These are phyloP conservation scores for Leptographium galeiforme DNA, from an alignment of 2,329 filamentous ascomycete species.

Conservation along the genomic window DNA sequence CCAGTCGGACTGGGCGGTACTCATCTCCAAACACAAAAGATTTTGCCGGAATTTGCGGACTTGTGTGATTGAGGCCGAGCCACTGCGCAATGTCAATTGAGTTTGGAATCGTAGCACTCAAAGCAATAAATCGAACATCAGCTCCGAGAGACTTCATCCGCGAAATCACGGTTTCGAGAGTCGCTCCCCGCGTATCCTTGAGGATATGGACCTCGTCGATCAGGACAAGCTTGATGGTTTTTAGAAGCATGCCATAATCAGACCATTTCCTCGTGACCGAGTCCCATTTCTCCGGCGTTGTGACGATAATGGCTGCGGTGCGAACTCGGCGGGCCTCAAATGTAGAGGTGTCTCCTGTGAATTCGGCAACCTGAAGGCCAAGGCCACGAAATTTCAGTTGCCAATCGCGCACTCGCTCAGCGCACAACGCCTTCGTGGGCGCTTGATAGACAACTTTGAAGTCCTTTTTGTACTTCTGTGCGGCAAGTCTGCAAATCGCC, in stretches of 20 bases:
- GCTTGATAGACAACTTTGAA: constrained; percentile 81
- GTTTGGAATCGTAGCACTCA: constrained; percentile 77
- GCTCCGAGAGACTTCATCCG: constrained; percentile 73
- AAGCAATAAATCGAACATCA: constrained; percentile 63
- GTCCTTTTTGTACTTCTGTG: constrained; percentile 36
- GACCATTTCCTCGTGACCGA: constrained; percentile 80
- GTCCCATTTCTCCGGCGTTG: constrained; percentile 86
- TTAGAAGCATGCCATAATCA: constrained; percentile 61
- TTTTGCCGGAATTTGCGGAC: constrained; percentile 48
- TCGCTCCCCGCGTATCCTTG: constrained; percentile 66
- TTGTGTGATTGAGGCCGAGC: constrained; percentile 54
- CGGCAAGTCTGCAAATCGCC: constrained; percentile 61
- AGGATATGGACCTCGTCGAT: constrained; percentile 84
- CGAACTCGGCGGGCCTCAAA: constrained; percentile 55
- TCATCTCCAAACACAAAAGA: constrained; percentile 64
- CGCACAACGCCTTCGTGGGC: constrained; percentile 71
- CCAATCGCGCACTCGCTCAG: constrained; percentile 68
- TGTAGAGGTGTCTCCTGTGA: constrained; percentile 69
- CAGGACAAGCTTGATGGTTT: constrained; percentile 64
- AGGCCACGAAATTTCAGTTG: constrained; percentile 56
- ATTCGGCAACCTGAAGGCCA: constrained; percentile 56
- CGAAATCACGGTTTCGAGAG: constrained; percentile 70
- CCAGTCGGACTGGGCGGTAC: constrained; percentile 63
- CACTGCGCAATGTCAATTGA: constrained; percentile 67
- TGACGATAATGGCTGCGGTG: constrained; percentile 68